Evolutionary conservation across 106 monocot genomes (phyloP), one percentile per base, ranked within the genome.

Genomic region (Platanthera zijinensis): DNA sequence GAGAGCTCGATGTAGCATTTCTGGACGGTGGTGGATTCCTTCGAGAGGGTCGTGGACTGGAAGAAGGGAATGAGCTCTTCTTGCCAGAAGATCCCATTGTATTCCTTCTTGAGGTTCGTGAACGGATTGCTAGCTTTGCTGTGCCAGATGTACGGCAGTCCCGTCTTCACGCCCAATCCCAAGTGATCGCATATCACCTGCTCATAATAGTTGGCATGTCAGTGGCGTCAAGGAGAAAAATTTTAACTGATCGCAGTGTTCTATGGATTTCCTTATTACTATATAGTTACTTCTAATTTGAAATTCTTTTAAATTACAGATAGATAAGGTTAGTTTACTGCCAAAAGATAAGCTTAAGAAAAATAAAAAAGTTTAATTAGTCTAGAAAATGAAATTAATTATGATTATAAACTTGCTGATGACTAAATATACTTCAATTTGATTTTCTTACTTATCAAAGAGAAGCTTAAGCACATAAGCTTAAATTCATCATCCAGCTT

Each of bases 51-150:
- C 0, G 67, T 62, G 5, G 79, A 14, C 62, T 88, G 87, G 87
- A 88, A 88, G 77, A 88, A 88, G 21, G 87, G 87, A 77, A 88
- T 84, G n/a, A 88, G 67, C 82, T 87, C 84, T 75, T 87, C 87
- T 61, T 87, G 87, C 87, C 87, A 87, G 87, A 82, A 87, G 54
- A 87, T 84, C 22, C 87, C 87, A 3, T 87, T 87, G 82, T 84
- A 87, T 53, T 88, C 87, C 76, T 88, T 88, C 54, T 84, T 88
- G 10, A 88, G 76, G 74, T 88, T 88, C 25, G 82, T 82, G 46
- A 88, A 88, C 10, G 87, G 84, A 73, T 84, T 88, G 82, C 84
- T 84, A 1, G 87, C 87, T 76, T 88, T 88, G 84, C 84, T 84
- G 79, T 84, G 87, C 87, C 87, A 87, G 32, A 87, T 84, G 81